These are phyloP conservation scores for Neospermospora avenae DNA, from an alignment of 2,329 filamentous ascomycete species.

Conservation along the genomic window DNA sequence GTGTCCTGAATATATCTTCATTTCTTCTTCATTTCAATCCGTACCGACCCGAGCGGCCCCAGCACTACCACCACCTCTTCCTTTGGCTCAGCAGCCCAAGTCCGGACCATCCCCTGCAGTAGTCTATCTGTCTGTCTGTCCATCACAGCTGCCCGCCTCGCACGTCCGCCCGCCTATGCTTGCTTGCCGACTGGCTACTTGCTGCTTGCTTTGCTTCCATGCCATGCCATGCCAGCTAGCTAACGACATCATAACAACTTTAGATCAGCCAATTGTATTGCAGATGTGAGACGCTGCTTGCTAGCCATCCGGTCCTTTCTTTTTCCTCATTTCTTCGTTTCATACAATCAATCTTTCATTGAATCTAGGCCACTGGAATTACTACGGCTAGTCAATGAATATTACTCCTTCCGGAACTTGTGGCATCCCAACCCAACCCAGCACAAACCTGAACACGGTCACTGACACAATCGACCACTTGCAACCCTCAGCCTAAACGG, in stretches of 20 bases:
- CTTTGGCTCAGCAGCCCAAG: not conserved
- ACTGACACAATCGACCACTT: not conserved
- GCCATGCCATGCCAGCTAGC: constrained; percentile 3
- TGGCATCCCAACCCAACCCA: not conserved
- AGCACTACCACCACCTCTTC: not conserved
- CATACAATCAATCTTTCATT: not conserved
- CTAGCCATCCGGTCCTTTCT: constrained; percentile 2
- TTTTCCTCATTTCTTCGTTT: not conserved
- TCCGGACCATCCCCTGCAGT: constrained; percentile 2
- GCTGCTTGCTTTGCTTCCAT: not conserved
- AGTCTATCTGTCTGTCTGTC: no score
- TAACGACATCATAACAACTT: constrained; percentile 13
- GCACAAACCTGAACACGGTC: not conserved
- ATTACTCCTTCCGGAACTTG: not conserved
- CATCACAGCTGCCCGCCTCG: not conserved
- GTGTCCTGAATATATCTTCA: constrained; percentile 6
- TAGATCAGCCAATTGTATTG: constrained; percentile 15
- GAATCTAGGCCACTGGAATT: not conserved
- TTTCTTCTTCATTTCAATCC: constrained; percentile 6
- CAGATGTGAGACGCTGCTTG: constrained; percentile 1
- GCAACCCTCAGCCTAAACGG: not conserved
- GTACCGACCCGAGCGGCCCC: no score
- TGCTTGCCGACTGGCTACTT: not conserved
- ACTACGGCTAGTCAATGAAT: not conserved
- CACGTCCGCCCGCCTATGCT: not conserved